A percentile compares a stretch with the other conserved stretches of the same genome.
Conservation (phyloP, 2,329 filamentous ascomycete genomes). For the Ophiostoma triangulosporum region DNA sequence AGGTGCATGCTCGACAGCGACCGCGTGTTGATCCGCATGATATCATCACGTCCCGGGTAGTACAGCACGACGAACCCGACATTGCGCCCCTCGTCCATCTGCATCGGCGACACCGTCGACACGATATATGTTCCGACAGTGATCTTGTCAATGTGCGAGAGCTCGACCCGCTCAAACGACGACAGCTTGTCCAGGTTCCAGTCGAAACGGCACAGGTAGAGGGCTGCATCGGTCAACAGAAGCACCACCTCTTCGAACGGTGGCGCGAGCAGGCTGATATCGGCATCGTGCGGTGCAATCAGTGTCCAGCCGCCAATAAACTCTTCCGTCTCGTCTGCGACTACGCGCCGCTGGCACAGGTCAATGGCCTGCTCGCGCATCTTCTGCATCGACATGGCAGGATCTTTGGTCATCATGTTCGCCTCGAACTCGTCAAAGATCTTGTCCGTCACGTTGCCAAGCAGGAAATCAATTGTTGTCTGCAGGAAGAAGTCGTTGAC, state of each 20-base stretch:
- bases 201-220: conserved; percentile 86
- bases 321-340: conserved; percentile 72
- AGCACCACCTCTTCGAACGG: conserved; percentile 84
- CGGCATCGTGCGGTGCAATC: conserved; percentile 57
- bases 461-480: conserved; percentile 82
- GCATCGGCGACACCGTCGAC: conserved; percentile 63
- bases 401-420: conserved; percentile 86
- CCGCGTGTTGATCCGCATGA: conserved; percentile 72
- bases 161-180: conserved; percentile 74
- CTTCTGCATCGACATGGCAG: conserved; percentile 74
- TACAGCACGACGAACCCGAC: conserved; percentile 75
- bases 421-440: conserved; percentile 92
- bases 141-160: conserved; percentile 59
- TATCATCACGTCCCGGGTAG: conserved; percentile 53
- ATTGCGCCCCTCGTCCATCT: conserved; percentile 67
- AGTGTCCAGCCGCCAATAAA: conserved; percentile 84
- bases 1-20: conserved; percentile 47
- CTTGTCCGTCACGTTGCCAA: conserved; percentile 71
- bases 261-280: conserved; percentile 48
- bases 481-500: conserved; percentile 97
- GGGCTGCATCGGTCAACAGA: conserved; percentile 66
- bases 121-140: conserved; percentile 82
- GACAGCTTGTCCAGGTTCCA: conserved; percentile 92
- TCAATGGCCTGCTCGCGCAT: conserved; percentile 85
- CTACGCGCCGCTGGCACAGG: conserved; percentile 71